Percentiles rank a stretch among this genome's conserved stretches.
Conservation (phyloP, 225 moss, liverwort and hornwort species). For the Anthoceros angustus region DNA sequence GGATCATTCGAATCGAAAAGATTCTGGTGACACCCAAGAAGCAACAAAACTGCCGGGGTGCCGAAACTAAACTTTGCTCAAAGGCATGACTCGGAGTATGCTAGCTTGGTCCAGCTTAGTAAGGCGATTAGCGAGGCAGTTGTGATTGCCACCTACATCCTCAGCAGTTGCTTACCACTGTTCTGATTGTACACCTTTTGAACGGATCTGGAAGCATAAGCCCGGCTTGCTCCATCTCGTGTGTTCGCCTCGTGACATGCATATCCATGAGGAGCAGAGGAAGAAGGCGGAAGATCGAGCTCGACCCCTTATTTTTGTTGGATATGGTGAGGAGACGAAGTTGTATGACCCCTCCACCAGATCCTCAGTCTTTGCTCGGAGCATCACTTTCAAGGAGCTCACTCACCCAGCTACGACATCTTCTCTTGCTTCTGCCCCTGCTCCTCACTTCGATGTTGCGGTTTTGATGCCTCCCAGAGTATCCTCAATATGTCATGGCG, state of each 20-base stretch:
- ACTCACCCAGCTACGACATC: neutral
- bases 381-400: neutral
- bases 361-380: conserved; percentile 1
- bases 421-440: neutral
- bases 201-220: neutral
- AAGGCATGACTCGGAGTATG: neutral
- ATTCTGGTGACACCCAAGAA: neutral
- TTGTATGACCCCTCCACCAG: neutral
- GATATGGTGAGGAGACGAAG: too few species aligned
- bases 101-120: too few species aligned
- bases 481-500: neutral
- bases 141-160: neutral
- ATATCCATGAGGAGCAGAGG: too few species aligned
- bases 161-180: neutral
- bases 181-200: neutral
- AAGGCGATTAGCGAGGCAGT: too few species aligned
- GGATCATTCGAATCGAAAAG: neutral
- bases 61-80: neutral
- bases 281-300: too few species aligned
- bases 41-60: too few species aligned
- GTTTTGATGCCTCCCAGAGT: conserved; percentile 1
- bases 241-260: too few species aligned
- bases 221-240: too few species aligned
- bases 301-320: too few species aligned
- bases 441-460: neutral